These are phyloP conservation scores for Trichoderma koningii DNA, from an alignment of 2,329 filamentous ascomycete species.

Conservation along the genomic window DNA sequence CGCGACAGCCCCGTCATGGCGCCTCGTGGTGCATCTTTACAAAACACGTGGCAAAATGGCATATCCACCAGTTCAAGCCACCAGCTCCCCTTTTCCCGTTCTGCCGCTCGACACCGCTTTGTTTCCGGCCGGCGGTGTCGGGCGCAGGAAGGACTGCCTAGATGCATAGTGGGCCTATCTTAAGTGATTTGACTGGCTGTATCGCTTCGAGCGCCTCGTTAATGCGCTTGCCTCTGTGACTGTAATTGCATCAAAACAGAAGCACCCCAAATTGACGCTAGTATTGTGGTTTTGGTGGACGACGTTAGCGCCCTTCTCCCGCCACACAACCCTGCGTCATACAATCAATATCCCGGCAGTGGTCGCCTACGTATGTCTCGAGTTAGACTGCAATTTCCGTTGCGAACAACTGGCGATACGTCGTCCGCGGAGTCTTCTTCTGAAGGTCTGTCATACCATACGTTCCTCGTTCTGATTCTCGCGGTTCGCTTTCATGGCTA, in stretches of 20 bases:
- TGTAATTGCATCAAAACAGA: not conserved
- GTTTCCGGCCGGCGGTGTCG: not conserved
- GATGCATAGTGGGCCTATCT: not conserved
- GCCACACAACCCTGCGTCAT: constrained; percentile 6
- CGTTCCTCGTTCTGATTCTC: too few relatives aligned
- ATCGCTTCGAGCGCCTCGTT: not conserved
- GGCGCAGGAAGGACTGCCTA: not conserved
- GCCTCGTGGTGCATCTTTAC: constrained; percentile 32
- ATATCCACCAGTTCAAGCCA: constrained; percentile 28
- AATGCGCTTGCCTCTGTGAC: not conserved
- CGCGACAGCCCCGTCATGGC: not conserved
- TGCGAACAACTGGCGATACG: not conserved
- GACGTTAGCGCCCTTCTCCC: constrained; percentile 5
- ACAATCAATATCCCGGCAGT: not conserved
- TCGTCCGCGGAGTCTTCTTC: not conserved
- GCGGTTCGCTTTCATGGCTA: too few relatives aligned
- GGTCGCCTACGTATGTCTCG: not conserved
- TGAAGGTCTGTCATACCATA: too few relatives aligned
- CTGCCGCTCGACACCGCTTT: constrained; percentile 1
- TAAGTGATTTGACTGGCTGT: not conserved
- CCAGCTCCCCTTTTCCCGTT: not conserved
- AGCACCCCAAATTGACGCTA: not conserved
- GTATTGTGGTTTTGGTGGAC: not conserved
- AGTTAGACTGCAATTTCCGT: not conserved
- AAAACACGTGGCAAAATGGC: constrained; percentile 37